Conservation (phyloP, 805 yeast species). For the Grigorovia humatica region DNA sequence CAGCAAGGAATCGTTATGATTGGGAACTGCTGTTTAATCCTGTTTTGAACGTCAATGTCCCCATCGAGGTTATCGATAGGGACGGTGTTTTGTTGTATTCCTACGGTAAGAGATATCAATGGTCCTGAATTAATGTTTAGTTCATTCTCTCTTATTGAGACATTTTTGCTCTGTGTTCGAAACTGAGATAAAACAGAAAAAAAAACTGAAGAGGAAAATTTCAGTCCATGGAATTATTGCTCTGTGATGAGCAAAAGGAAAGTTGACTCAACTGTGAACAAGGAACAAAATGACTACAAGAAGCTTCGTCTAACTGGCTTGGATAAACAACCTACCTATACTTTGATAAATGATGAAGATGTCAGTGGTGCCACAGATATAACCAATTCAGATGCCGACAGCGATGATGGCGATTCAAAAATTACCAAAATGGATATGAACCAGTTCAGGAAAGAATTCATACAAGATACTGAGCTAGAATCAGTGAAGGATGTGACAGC, state of each 20-base stretch:
- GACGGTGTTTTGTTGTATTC: constrained; percentile 36
- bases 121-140: not conserved
- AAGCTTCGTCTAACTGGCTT: too few relatives aligned
- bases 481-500: not conserved
- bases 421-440: constrained; percentile 5
- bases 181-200: too few relatives aligned
- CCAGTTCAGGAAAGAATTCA: constrained; percentile 17
- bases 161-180: not conserved
- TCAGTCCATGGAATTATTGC: not conserved
- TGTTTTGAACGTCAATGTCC: constrained; percentile 27
- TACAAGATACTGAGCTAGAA: constrained; percentile 7
- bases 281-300: too few relatives aligned
- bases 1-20: constrained; percentile 30
- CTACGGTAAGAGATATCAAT: constrained; percentile 11
- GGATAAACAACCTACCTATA: too few relatives aligned
- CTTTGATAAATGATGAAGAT: not conserved
- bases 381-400: constrained; percentile 1
- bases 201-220: too few relatives aligned
- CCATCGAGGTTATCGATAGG: constrained; percentile 29
- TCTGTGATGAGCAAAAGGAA: not conserved
- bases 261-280: not conserved
- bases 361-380: constrained; percentile 1
- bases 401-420: not conserved
- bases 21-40: constrained; percentile 31
- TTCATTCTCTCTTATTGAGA: not conserved